Evolutionary conservation across 768 basidiomycete species (phyloP), one percentile per base, ranked within the genome.

Genomic region (Chiua virens): DNA sequence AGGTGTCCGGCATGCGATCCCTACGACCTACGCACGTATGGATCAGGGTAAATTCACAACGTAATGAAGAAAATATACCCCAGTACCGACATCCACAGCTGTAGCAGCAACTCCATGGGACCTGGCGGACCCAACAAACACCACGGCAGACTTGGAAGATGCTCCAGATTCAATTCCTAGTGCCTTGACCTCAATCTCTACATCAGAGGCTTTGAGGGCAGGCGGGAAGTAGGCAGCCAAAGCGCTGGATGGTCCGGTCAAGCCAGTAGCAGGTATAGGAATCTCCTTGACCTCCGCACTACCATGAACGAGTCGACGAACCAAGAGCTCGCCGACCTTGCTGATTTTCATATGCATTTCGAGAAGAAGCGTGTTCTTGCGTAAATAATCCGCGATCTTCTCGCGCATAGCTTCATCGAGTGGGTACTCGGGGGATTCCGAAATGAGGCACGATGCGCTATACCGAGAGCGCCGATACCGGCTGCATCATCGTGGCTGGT

Each of bases 271-370:
- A 44, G 45, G 45, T 8, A 61, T 50, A 9, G 42, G 11, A 7
- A 25, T 9, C 27, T 51, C 39, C 13, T 62, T 67, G 9, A 68
- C 49, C 3, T n/a, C 61, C 0, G 53, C 43, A n/a, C 58, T 46
- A 11, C 63, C 66, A 17, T 69, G 55, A 9, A 71, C 59, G 17
- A 69, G 57, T 32, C 68, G 53, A 35, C 65, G 63, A 45, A 69
- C 68, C 8, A 56, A 56, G 15, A 71, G 45, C 3, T 63, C 56
- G 18, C 68, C 68, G n/a, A 49, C 49, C 49, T 56, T 56, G 36
- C 38, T 41, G n/a, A 71, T 55, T 58, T 62, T 63, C 53, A 68
- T 59, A 21, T 67, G 64, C 27, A 68, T 61, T 23, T 68, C 64
- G 18, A 67, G 56, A 13, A 66, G 56, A 10, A 66, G 51, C 0